Conservation (phyloP, 805 yeast species). For the Torulaspora franciscae region DNA sequence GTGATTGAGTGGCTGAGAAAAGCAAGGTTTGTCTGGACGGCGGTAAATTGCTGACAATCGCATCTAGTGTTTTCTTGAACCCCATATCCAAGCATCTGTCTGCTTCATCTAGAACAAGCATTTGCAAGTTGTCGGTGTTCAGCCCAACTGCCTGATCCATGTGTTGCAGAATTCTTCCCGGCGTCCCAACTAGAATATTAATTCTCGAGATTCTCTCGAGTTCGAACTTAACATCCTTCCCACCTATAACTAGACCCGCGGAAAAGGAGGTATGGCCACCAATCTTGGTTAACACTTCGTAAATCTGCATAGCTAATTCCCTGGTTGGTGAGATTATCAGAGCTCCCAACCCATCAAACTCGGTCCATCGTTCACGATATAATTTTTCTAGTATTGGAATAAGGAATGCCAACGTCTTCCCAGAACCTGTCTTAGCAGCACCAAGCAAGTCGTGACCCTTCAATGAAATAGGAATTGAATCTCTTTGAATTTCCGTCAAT, state of each 20-base stretch:
- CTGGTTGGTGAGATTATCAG: constrained; percentile 87
- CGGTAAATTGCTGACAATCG: constrained; percentile 72
- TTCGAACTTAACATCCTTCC: constrained; percentile 80
- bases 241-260: constrained; percentile 91
- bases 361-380: constrained; percentile 68
- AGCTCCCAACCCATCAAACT: constrained; percentile 84
- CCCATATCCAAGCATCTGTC: constrained; percentile 94
- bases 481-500: constrained; percentile 81
- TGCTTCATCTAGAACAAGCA: constrained; percentile 84
- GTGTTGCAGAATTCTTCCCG: constrained; percentile 86
- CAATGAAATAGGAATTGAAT: constrained; percentile 68
- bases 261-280: constrained; percentile 72
- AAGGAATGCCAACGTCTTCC: constrained; percentile 82
- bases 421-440: constrained; percentile 82
- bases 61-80: constrained; percentile 75
- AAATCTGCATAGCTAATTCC: constrained; percentile 85
- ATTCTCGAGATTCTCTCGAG: constrained; percentile 71
- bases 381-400: constrained; percentile 74
- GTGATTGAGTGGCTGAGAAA: constrained; percentile 87
- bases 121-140: constrained; percentile 68
- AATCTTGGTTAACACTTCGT: constrained; percentile 77
- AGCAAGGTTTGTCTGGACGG: constrained; percentile 75
- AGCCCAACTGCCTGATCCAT: constrained; percentile 84
- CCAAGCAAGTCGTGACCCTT: constrained; percentile 78
- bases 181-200: constrained; percentile 85